A percentile compares a stretch with the other conserved stretches of the same genome.
Conservation (phyloP, 2,329 filamentous ascomycete species). For the Fusarium palustre region DNA sequence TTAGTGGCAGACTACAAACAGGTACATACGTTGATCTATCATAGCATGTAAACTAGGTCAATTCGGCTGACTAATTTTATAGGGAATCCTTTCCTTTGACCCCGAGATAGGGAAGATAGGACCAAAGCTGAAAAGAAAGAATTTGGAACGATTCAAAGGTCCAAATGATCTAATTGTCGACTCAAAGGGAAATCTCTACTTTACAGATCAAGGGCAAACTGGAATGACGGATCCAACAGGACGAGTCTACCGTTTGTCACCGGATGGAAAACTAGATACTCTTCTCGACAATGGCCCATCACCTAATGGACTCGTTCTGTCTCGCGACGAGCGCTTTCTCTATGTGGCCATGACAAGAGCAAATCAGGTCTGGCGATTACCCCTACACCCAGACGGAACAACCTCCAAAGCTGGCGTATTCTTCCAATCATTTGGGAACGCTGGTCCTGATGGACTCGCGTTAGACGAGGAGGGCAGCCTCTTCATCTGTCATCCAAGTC, state of each 20-base stretch:
- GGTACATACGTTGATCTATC: too few relatives aligned
- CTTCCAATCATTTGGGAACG: constrained; percentile 56
- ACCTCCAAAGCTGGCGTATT: constrained; percentile 55
- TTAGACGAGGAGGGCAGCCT: constrained; percentile 55
- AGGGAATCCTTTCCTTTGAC: constrained; percentile 55
- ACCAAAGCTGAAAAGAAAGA: constrained; percentile 50
- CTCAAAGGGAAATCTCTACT: constrained; percentile 54
- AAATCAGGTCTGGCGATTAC: constrained; percentile 57
- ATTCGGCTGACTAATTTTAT: fast-evolving
- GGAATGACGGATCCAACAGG: constrained; percentile 57
- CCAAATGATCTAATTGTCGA: constrained; percentile 57
- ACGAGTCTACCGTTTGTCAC: constrained; percentile 53
- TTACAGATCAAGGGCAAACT: constrained; percentile 59
- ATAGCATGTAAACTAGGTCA: too few relatives aligned
- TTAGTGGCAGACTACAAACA: constrained; percentile 58
- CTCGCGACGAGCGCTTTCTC: constrained; percentile 54
- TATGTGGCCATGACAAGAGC: constrained; percentile 56
- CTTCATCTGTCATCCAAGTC: constrained; percentile 53
- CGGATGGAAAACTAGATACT: constrained; percentile 53
- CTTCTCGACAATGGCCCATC: constrained; percentile 54
- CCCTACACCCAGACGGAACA: constrained; percentile 54
- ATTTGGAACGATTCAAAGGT: constrained; percentile 58
- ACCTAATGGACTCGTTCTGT: constrained; percentile 55
- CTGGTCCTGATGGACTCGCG: constrained; percentile 54
- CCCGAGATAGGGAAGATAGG: constrained; percentile 46